A percentile compares a stretch with the other conserved stretches of the same genome.
phyloP scores from a whole-genome alignment of 2,329 filamentous ascomycete genomes.

The Fusarium odoratissimum region DNA sequence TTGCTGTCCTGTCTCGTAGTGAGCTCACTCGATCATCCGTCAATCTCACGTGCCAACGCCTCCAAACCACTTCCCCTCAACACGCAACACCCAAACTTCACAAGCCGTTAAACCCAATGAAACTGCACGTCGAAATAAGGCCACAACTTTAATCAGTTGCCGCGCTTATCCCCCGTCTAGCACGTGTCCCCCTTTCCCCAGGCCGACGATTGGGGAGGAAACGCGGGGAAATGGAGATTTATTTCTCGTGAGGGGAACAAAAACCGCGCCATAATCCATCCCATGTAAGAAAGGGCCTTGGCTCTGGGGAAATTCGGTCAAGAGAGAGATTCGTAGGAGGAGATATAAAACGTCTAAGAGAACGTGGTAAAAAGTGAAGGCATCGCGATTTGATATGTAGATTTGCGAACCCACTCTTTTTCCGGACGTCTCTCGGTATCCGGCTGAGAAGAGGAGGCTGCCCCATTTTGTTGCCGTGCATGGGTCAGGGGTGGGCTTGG shows the following conservation, averaged over 20 bases:
- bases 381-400: constrained; percentile 16
- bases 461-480: constrained; percentile 2
- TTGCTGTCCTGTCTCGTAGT: neutral
- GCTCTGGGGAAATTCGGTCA: constrained; percentile 21
- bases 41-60: constrained; percentile 9
- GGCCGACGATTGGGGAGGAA: constrained; percentile 15
- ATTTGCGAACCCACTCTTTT: constrained; percentile 35
- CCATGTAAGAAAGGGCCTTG: constrained; percentile 33
- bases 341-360: constrained; percentile 26
- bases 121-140: constrained; percentile 13
- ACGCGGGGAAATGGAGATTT: constrained; percentile 45
- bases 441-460: constrained; percentile 8
- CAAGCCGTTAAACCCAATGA: neutral
- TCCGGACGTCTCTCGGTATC: constrained; percentile 44
- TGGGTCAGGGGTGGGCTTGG: constrained; percentile 3
- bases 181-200: constrained; percentile 10
- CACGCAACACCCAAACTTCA: constrained; percentile 15
- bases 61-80: constrained; percentile 4
- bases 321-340: neutral
- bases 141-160: constrained; percentile 25
- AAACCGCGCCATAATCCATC: constrained; percentile 40
- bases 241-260: constrained; percentile 30
- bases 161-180: constrained; percentile 12
- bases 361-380: constrained; percentile 35
- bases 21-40: constrained; percentile 4